Percentiles rank a stretch among this genome's conserved stretches.
phyloP scores from a whole-genome alignment of 1,139 yeast genomes.

The Scheffersomyces titani region DNA sequence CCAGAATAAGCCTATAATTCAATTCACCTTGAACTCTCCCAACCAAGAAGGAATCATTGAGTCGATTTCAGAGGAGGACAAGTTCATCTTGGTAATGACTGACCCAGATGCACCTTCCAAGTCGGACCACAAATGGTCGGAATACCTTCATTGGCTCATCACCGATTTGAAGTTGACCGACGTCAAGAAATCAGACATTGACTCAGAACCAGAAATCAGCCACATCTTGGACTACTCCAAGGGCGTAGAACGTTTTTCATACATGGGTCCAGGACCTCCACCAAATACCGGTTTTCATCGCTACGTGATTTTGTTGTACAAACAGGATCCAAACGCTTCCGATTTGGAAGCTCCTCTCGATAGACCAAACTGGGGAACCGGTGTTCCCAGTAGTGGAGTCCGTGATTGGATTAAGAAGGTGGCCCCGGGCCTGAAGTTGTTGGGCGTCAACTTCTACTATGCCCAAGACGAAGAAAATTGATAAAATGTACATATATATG shows the following conservation, averaged over 20 bases:
- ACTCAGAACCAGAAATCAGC: conserved; percentile 34
- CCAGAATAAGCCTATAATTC: conserved; percentile 63
- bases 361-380: conserved; percentile 87
- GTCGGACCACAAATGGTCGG: conserved; percentile 84
- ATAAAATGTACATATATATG: not conserved
- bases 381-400: conserved; percentile 72
- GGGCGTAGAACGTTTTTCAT: conserved; percentile 42
- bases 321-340: conserved; percentile 51
- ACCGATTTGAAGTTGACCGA: conserved; percentile 56
- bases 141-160: conserved; percentile 76
- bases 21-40: conserved; percentile 61
- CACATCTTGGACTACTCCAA: conserved; percentile 34
- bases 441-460: conserved; percentile 78
- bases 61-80: conserved; percentile 46
- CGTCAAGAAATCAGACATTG: conserved; percentile 14
- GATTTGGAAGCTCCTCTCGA: conserved; percentile 47
- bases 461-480: conserved; percentile 56
- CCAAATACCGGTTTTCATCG: conserved; percentile 80
- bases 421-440: conserved; percentile 59
- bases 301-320: conserved; percentile 72
- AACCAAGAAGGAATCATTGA: conserved; percentile 37
- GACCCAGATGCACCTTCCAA: conserved; percentile 95
- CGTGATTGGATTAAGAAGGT: conserved; percentile 68
- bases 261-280: conserved; percentile 86
- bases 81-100: conserved; percentile 74